Evolutionary conservation across 805 yeast genomes (phyloP).

Genomic region (Myxozyma geophila): DNA sequence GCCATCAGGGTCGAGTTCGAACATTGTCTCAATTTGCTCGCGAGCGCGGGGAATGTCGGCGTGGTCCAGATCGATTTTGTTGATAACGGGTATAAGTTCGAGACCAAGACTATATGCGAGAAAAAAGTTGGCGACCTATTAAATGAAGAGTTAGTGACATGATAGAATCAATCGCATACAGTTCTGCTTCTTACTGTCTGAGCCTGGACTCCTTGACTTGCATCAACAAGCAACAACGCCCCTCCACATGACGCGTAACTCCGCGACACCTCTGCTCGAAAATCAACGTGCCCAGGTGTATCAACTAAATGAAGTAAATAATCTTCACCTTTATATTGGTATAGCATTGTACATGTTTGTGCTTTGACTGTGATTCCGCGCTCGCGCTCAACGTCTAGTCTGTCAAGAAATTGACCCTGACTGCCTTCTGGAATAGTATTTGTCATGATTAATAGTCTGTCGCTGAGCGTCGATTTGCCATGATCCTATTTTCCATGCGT

Average conservation of each 20-base stretch:
- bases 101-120: slow-evolving; percentile 85
- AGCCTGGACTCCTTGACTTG: slow-evolving; percentile 95
- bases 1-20: slow-evolving; percentile 75
- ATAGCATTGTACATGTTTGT: slow-evolving; percentile 94
- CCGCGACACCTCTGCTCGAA: slow-evolving; percentile 88
- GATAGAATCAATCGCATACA: too few species aligned
- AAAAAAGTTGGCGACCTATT: slow-evolving; percentile 78
- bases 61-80: slow-evolving; percentile 85
- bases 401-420: slow-evolving; percentile 82
- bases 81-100: slow-evolving; percentile 82
- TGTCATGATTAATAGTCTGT: slow-evolving; percentile 82
- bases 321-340: slow-evolving; percentile 67
- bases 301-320: slow-evolving; percentile 89
- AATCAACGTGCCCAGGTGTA: slow-evolving; percentile 98
- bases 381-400: slow-evolving; percentile 91
- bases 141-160: too few species aligned
- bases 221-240: slow-evolving; percentile 87
- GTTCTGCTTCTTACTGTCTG: slow-evolving; percentile 64
- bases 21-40: slow-evolving; percentile 82
- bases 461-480: slow-evolving; percentile 86
- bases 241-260: slow-evolving; percentile 97
- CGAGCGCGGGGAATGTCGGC: slow-evolving; percentile 82
- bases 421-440: slow-evolving; percentile 79
- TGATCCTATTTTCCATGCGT: slow-evolving; percentile 41
- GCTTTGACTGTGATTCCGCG: slow-evolving; percentile 97